These are phyloP conservation scores for Diaporthe longicolla DNA, from an alignment of 2,329 filamentous ascomycete species.

Conservation along the genomic window DNA sequence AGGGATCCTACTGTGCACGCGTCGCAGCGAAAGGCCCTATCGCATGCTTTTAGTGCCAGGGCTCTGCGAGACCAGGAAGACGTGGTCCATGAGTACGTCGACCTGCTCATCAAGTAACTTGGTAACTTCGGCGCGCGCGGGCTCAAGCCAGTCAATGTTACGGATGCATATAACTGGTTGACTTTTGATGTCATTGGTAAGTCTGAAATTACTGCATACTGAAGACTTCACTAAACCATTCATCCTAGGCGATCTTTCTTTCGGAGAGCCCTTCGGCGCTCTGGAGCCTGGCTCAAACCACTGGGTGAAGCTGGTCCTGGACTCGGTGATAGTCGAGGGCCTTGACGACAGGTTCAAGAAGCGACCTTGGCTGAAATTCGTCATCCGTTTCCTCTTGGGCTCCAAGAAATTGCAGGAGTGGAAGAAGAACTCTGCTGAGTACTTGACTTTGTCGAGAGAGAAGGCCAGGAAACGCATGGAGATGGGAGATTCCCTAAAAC, in stretches of 20 bases:
- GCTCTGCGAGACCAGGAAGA: slow-evolving; percentile 50
- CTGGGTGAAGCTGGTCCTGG: slow-evolving; percentile 35
- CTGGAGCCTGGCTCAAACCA: slow-evolving; percentile 41
- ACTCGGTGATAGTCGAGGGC: slow-evolving; percentile 11
- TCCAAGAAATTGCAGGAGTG: background rate
- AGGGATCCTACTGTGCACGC: slow-evolving; percentile 48
- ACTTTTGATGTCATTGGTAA: slow-evolving; percentile 52
- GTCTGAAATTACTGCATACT: background rate
- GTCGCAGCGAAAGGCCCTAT: slow-evolving; percentile 48
- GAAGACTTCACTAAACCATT: slow-evolving; percentile 1
- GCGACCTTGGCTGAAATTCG: background rate
- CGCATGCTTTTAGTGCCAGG: slow-evolving; percentile 48
- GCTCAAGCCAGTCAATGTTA: slow-evolving; percentile 43
- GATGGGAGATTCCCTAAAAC: slow-evolving; percentile 12
- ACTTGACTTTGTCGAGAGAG: slow-evolving; percentile 15
- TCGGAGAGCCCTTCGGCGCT: slow-evolving; percentile 41
- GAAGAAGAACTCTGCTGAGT: background rate
- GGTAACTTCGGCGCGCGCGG: slow-evolving; percentile 29
- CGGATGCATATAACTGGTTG: slow-evolving; percentile 47
- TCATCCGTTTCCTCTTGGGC: slow-evolving; percentile 15
- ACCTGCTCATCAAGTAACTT: slow-evolving; percentile 50
- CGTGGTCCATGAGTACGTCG: slow-evolving; percentile 49
- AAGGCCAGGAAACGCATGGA: slow-evolving; percentile 35
- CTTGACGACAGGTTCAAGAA: background rate
- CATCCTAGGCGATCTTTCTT: slow-evolving; percentile 47